phyloP scores from a whole-genome alignment of 768 basidiomycete species.

The Tricholoma saponaceum region DNA sequence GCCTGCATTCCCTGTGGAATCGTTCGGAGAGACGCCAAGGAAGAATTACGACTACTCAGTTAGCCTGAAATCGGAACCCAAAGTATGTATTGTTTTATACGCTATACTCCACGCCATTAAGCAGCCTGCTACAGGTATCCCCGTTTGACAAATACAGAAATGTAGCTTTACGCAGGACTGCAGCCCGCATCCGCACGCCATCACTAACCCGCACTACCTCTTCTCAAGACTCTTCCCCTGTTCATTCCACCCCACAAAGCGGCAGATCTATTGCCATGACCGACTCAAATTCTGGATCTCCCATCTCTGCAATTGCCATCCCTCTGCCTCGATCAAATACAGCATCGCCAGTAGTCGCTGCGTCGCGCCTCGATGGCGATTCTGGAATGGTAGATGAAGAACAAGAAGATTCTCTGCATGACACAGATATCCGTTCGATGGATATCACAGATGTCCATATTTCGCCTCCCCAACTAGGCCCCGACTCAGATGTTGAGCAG shows the following conservation, averaged over 20 bases:
- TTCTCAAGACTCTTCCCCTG: constrained; percentile 54
- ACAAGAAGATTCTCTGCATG: constrained; percentile 27
- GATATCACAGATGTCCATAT: constrained; percentile 51
- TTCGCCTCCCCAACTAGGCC: constrained; percentile 33
- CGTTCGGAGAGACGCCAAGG: constrained; percentile 40
- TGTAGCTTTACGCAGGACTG: constrained; percentile 51
- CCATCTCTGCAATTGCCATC: constrained; percentile 39
- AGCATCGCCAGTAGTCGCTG: constrained; percentile 41
- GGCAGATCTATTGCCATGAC: constrained; percentile 39
- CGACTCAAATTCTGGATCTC: constrained; percentile 39
- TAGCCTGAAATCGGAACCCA: constrained; percentile 57
- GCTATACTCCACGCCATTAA: neutral
- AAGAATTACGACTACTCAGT: constrained; percentile 56
- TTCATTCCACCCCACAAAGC: constrained; percentile 63
- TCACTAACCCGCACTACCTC: constrained; percentile 62
- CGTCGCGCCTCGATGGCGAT: constrained; percentile 19
- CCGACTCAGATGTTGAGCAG: constrained; percentile 3
- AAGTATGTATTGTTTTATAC: constrained; percentile 33
- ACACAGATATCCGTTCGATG: constrained; percentile 39
- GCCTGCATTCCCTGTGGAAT: constrained; percentile 36
- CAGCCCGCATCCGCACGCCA: constrained; percentile 55
- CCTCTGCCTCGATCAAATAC: constrained; percentile 52
- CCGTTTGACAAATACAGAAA: constrained; percentile 62
- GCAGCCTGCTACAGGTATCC: constrained; percentile 41
- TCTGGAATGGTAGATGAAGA: constrained; percentile 14